Conservation (phyloP, 352 stramenopile genomes). For the Pythium rhizo-oryzae region DNA sequence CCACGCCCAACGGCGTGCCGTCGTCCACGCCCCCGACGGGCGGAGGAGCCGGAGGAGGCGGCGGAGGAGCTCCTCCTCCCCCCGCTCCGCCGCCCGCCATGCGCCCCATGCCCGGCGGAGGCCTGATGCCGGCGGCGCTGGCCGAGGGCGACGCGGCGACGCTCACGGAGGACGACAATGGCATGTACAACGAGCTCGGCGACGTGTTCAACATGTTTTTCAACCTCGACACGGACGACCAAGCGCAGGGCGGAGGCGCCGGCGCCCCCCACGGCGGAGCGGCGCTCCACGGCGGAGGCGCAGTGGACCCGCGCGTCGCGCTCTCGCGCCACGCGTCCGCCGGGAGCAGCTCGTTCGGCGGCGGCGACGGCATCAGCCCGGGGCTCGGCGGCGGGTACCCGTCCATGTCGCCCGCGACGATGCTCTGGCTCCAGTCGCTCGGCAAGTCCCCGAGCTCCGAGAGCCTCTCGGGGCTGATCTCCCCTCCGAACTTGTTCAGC, state of each 20-base stretch:
- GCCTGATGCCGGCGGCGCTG: slow-evolving; percentile 22
- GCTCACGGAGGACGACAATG: slow-evolving; percentile 48
- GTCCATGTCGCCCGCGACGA: slow-evolving; percentile 76
- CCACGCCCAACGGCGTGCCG: slow-evolving; percentile 32
- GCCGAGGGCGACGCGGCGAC: slow-evolving; percentile 33
- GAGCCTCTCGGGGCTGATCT: slow-evolving; percentile 62
- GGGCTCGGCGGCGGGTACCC: slow-evolving; percentile 50
- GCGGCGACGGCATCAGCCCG: slow-evolving; percentile 54
- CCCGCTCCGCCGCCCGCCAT: not conserved
- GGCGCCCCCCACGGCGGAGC: slow-evolving; percentile 1
- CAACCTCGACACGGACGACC: slow-evolving; percentile 54
- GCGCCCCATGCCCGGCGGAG: not conserved
- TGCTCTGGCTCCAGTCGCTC: slow-evolving; percentile 80
- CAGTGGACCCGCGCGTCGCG: slow-evolving; percentile 41
- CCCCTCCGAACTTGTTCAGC: slow-evolving; percentile 45
- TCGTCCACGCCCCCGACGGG: slow-evolving; percentile 17
- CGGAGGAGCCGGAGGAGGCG: not conserved
- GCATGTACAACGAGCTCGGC: slow-evolving; percentile 68
- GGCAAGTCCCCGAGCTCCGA: slow-evolving; percentile 66
- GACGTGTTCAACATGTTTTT: slow-evolving; percentile 81
- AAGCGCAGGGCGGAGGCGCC: slow-evolving; percentile 15
- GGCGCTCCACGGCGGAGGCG: not conserved
- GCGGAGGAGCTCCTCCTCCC: not conserved
- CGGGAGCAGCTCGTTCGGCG: slow-evolving; percentile 43
- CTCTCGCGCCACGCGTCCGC: slow-evolving; percentile 48